A percentile compares a stretch with the other conserved stretches of the same genome.
These are phyloP conservation scores for Oryza coarctata DNA, from an alignment of 176 grass and related monocot genomes.

Conservation along the genomic window DNA sequence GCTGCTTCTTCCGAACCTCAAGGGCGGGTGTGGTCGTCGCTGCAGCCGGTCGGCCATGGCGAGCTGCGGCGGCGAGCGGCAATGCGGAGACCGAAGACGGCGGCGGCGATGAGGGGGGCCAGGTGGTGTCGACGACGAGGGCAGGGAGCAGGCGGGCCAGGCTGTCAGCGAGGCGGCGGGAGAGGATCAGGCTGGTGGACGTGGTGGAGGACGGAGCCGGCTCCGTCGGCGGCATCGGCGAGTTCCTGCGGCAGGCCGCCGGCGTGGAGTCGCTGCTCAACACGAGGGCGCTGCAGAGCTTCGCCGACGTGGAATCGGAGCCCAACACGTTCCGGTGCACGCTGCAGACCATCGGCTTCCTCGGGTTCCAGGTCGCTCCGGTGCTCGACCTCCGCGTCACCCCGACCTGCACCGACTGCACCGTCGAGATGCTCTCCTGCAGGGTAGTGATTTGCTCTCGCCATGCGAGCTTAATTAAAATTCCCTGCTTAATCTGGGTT, in stretches of 20 bases:
- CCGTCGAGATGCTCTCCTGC: conserved; percentile 86
- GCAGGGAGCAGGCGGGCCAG: conserved; percentile 16
- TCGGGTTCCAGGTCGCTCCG: conserved; percentile 71
- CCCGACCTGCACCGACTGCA: conserved; percentile 60
- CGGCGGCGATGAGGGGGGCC: neutral
- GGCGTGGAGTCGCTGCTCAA: conserved; percentile 81
- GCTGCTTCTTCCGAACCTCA: neutral
- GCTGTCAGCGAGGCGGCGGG: conserved; percentile 42
- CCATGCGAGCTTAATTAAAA: no score
- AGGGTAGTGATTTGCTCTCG: conserved; percentile 35
- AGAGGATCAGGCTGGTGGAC: conserved; percentile 44
- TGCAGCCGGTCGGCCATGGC: conserved; percentile 25
- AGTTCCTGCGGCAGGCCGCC: conserved; percentile 65
- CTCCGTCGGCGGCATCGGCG: conserved; percentile 33
- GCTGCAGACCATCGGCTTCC: conserved; percentile 61
- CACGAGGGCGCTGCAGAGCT: conserved; percentile 69
- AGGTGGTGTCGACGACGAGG: neutral
- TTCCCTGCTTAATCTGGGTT: neutral
- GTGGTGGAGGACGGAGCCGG: conserved; percentile 13
- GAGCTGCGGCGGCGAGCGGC: conserved; percentile 2
- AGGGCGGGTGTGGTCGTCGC: neutral
- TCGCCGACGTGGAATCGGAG: conserved; percentile 32
- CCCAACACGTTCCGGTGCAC: conserved; percentile 56
- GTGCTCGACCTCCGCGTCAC: conserved; percentile 71
- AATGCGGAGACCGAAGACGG: neutral